Conservation (phyloP, 2,329 filamentous ascomycete species). For the Tolypocladium ophioglossoides region DNA sequence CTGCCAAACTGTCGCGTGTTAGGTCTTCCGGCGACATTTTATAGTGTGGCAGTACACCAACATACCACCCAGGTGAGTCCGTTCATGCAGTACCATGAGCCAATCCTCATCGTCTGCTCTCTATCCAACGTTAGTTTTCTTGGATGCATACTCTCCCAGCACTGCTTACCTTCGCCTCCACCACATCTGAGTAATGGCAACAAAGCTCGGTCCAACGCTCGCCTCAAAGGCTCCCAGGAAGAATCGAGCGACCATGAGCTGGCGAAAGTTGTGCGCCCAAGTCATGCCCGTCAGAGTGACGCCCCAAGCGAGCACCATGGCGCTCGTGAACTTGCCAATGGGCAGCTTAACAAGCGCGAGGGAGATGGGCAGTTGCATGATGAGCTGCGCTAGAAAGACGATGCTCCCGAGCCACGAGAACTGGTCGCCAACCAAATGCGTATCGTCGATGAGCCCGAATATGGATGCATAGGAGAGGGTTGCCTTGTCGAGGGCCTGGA, state of each 20-base stretch:
- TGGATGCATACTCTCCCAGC: background rate
- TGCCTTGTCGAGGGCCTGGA: slow-evolving; percentile 53
- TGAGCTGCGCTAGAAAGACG: slow-evolving; percentile 48
- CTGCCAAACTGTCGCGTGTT: slow-evolving; percentile 31
- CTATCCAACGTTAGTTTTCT: slow-evolving; percentile 10
- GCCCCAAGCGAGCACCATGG: slow-evolving; percentile 45
- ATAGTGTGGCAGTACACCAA: slow-evolving; percentile 3
- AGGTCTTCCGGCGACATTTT: slow-evolving; percentile 2
- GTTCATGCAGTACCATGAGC: slow-evolving; percentile 52
- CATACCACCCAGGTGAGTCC: slow-evolving; percentile 43
- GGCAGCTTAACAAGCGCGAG: slow-evolving; percentile 49
- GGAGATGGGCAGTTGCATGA: slow-evolving; percentile 45
- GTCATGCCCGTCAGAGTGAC: slow-evolving; percentile 39
- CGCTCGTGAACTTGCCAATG: slow-evolving; percentile 50
- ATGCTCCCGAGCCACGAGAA: slow-evolving; percentile 52
- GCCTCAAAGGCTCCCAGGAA: slow-evolving; percentile 48
- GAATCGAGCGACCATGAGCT: slow-evolving; percentile 40
- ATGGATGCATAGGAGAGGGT: slow-evolving; percentile 52
- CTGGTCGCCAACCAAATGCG: slow-evolving; percentile 44
- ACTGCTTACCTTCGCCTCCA: slow-evolving; percentile 34
- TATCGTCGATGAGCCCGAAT: slow-evolving; percentile 50
- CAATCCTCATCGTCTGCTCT: slow-evolving; percentile 47
- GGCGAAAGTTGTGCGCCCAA: slow-evolving; percentile 36
- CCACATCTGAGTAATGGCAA: slow-evolving; percentile 52
- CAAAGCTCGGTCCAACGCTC: slow-evolving; percentile 36